These are phyloP conservation scores for Pseudogymnoascus sp. DNA, from an alignment of 2,329 filamentous ascomycete genomes.

Conservation along the genomic window DNA sequence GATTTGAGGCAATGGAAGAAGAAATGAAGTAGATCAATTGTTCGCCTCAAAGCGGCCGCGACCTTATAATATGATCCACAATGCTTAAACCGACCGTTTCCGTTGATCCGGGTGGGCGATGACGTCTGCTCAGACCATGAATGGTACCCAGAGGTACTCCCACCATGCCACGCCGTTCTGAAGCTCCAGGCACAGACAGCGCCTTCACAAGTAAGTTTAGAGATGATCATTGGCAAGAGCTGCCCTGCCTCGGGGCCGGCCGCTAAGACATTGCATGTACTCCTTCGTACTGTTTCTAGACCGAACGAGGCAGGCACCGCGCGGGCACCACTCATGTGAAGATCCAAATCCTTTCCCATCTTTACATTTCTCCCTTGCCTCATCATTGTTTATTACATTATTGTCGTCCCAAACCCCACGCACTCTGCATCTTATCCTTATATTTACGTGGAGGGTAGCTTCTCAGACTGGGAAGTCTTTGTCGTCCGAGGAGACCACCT, in stretches of 20 bases:
- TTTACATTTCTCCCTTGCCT: background rate
- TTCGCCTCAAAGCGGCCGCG: background rate
- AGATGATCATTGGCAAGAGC: background rate
- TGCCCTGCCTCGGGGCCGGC: background rate
- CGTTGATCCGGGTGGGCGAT: background rate
- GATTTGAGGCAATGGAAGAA: background rate
- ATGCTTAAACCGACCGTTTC: conserved; percentile 3
- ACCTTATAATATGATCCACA: conserved; percentile 5
- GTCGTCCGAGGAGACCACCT: background rate
- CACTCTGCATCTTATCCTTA: background rate
- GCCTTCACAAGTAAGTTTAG: background rate
- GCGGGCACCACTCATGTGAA: background rate
- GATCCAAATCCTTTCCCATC: background rate
- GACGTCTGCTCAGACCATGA: background rate
- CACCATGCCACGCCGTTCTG: background rate
- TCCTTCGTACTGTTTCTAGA: background rate
- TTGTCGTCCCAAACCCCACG: background rate
- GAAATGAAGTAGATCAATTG: background rate
- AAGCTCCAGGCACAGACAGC: background rate
- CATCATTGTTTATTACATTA: background rate
- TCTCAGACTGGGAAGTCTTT: background rate
- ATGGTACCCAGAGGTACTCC: conserved; percentile 4
- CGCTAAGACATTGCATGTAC: background rate
- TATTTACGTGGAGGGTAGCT: background rate
- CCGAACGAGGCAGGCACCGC: background rate